Conservation (phyloP, 179 eudicot species). For the Patellifolia procumbens region DNA sequence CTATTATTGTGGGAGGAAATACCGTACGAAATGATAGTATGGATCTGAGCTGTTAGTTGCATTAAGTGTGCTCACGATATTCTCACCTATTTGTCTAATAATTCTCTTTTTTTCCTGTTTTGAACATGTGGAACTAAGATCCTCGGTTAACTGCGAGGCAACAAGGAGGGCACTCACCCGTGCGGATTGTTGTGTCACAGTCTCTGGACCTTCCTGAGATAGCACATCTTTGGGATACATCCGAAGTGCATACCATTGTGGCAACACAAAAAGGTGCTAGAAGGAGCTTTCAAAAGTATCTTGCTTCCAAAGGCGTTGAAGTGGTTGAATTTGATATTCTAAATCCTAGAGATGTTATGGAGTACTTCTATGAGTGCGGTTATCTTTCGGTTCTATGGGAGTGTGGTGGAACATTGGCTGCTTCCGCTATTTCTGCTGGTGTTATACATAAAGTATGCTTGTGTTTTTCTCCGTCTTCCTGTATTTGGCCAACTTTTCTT, state of each 20-base stretch:
- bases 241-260: constrained; percentile 83
- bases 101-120: constrained; percentile 12
- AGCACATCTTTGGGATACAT: constrained; percentile 84
- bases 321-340: constrained; percentile 91
- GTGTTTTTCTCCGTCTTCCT: neutral
- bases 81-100: constrained; percentile 24
- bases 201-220: constrained; percentile 88
- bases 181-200: constrained; percentile 85
- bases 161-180: constrained; percentile 85
- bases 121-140: constrained; percentile 47
- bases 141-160: constrained; percentile 90
- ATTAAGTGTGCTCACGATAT: constrained; percentile 23
- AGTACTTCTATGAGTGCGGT: constrained; percentile 89
- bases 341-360: constrained; percentile 83
- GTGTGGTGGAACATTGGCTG: constrained; percentile 94
- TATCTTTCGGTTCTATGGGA: constrained; percentile 96
- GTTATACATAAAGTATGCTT: constrained; percentile 79
- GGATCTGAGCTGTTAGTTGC: constrained; percentile 40
- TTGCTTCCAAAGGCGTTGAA: constrained; percentile 95
- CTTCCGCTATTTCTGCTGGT: constrained; percentile 88
- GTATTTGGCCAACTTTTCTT: neutral
- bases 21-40: constrained; percentile 95
- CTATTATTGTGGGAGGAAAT: constrained; percentile 96
- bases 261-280: constrained; percentile 94
- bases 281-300: constrained; percentile 84